These are phyloP conservation scores for Sporothrix pseudoabietina DNA, from an alignment of 2,329 filamentous ascomycete genomes.

Conservation along the genomic window DNA sequence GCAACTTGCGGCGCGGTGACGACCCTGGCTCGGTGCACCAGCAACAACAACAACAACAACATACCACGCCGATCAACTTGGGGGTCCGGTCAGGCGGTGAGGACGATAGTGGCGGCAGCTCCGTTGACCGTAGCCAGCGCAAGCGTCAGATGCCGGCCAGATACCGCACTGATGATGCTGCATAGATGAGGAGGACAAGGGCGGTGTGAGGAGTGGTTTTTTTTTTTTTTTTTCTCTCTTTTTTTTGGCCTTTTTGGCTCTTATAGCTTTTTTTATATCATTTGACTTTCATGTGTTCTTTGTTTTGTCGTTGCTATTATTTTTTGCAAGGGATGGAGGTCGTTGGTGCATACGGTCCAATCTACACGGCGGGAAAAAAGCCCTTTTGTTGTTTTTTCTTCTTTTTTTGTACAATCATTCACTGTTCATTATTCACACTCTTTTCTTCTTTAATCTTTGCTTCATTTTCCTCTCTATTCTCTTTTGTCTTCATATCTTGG, in stretches of 20 bases:
- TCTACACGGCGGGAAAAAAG: not conserved
- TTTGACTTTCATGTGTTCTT: not conserved
- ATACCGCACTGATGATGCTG: conserved; percentile 26
- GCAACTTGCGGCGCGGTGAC: conserved; percentile 11
- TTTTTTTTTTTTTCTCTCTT: too few relatives aligned
- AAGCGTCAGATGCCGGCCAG: conserved; percentile 33
- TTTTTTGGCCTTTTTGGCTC: not conserved
- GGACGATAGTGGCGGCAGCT: conserved; percentile 25
- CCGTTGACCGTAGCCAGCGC: conserved; percentile 31
- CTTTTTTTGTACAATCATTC: not conserved
- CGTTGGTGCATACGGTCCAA: not conserved
- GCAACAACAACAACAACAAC: not conserved
- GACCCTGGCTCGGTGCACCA: not conserved
- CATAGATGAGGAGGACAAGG: not conserved
- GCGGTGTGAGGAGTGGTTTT: not conserved
- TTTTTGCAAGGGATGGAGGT: not conserved
- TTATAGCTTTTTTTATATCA: not conserved
- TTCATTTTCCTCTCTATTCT: not conserved
- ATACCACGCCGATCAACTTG: not conserved
- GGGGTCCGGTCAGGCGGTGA: conserved; percentile 5
- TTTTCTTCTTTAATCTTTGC: not conserved
- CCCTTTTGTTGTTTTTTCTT: not conserved
- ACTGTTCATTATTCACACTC: not conserved
- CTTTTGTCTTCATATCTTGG: not conserved
- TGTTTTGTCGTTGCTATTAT: too few relatives aligned